Evolutionary conservation across 441 rosid genomes (phyloP).

Genomic region (Erodium texanum): DNA sequence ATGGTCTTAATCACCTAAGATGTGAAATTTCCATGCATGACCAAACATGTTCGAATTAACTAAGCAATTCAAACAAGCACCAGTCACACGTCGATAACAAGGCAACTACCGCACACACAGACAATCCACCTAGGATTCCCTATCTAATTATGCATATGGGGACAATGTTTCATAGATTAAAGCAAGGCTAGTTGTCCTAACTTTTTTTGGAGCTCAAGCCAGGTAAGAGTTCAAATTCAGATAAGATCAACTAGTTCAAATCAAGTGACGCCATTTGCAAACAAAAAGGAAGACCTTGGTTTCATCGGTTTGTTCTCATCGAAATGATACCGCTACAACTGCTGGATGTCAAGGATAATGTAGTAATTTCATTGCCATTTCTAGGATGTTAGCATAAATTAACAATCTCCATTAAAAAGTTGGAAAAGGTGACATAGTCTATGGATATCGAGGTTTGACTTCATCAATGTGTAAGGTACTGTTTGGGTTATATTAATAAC

Average conservation of each 20-base stretch:
- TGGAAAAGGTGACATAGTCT: too few species aligned
- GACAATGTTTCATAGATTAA: constrained; percentile 15
- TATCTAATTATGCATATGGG: constrained; percentile 1
- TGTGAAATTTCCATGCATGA: neutral
- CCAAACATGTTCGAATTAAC: neutral
- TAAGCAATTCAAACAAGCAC: neutral
- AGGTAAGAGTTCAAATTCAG: neutral
- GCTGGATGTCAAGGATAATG: neutral
- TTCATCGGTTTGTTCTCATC: constrained; percentile 18
- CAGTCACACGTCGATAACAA: constrained; percentile 16
- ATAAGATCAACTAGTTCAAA: neutral
- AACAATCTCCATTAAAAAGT: neutral
- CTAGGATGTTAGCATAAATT: neutral
- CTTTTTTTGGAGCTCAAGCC: neutral
- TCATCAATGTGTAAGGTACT: neutral
- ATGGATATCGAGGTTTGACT: neutral
- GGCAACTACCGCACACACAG: neutral
- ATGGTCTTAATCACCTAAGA: neutral
- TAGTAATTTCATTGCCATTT: neutral
- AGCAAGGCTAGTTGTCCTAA: constrained; percentile 12
- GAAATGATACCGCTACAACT: neutral
- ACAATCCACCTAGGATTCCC: constrained; percentile 16
- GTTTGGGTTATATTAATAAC: neutral
- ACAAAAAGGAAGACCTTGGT: constrained; percentile 14
- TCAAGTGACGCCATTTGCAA: neutral